Base-by-base conservation (phyloP, 768 basidiomycete species). In the Xerocomellus chrysenteron region DNA sequence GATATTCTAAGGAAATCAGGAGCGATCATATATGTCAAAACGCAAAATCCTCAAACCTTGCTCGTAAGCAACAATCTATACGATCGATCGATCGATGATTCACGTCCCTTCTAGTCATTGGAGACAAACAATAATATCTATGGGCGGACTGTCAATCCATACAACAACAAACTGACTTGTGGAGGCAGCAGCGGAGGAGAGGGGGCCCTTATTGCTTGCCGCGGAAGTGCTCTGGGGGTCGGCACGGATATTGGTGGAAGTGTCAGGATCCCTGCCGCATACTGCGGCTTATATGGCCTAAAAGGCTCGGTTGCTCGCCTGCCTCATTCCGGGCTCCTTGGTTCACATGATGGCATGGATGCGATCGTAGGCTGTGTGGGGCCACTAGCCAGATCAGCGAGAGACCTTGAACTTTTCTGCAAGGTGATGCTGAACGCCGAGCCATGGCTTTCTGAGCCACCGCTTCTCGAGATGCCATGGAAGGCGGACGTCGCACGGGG, bases 61-160 rank as follows among this genome's bases (percentile, higher is more conserved):
- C 71, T 80, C 42, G 81, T 78, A 57, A 70, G 79, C 67, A 33
- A 52, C 35, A 24, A 44, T 30, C 30, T 28, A 40, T 47, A 26
- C 24, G 37, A 48, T 19, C 9, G 3, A 43, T 33, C 39, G 21
- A 44, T 49, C 50, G 50, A 37, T 52, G 40, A 44, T 52, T 71
- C 33, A 65, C 14, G 12, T 46, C 42, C 30, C 37, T 51, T 54
- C 56, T 54, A 83, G 80, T 75, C 80, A 4, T 67, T 82, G 45
- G 82, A 84, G 50, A 80, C 78, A 26, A 75, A 82, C 62, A 83
- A 81, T 58, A 80, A 82, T 47, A 49, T 72, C 17, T 73, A 70
- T 54, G 94, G 92, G 0, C 77, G 82, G 21, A 82, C 88, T 1
- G 70, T 76, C 17, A 94, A 94, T 66, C 94, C 94, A 0, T 78